phyloP scores from a whole-genome alignment of 176 grass and related monocot species.

The Neostapfia colusana region DNA sequence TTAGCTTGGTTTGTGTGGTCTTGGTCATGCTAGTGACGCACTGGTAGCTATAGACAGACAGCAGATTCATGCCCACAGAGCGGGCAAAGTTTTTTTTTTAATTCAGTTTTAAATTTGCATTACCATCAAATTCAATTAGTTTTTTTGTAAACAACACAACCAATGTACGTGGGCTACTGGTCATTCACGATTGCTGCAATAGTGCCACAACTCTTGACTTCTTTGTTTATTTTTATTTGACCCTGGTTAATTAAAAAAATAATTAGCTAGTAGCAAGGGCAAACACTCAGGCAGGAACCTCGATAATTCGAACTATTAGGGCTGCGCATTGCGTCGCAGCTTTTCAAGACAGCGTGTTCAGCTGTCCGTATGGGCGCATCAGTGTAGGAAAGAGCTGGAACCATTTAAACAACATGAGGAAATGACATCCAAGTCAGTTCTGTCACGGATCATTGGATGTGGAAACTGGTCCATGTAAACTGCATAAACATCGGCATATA shows the following conservation, averaged over 20 bases:
- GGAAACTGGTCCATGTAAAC: background rate
- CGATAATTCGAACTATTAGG: background rate
- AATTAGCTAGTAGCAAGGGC: too few species aligned
- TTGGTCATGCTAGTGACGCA: constrained; percentile 37
- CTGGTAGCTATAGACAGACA: too few species aligned
- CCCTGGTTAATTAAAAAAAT: too few species aligned
- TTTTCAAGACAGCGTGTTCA: background rate
- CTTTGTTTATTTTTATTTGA: too few species aligned
- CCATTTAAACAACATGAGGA: background rate
- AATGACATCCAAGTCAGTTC: background rate
- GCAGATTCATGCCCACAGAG: too few species aligned
- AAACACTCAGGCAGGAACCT: background rate
- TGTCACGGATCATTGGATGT: background rate
- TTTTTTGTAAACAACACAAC: too few species aligned
- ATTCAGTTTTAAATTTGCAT: too few species aligned
- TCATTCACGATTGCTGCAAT: too few species aligned
- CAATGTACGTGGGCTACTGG: too few species aligned
- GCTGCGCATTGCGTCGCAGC: background rate
- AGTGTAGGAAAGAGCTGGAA: background rate
- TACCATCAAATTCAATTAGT: too few species aligned
- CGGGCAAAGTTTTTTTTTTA: too few species aligned
- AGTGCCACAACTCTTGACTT: too few species aligned
- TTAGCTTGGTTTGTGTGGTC: background rate
- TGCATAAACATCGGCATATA: background rate
- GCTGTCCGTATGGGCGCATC: background rate